Base-by-base conservation (phyloP, 2,329 filamentous ascomycete species). In the Diaporthe sp. region DNA sequence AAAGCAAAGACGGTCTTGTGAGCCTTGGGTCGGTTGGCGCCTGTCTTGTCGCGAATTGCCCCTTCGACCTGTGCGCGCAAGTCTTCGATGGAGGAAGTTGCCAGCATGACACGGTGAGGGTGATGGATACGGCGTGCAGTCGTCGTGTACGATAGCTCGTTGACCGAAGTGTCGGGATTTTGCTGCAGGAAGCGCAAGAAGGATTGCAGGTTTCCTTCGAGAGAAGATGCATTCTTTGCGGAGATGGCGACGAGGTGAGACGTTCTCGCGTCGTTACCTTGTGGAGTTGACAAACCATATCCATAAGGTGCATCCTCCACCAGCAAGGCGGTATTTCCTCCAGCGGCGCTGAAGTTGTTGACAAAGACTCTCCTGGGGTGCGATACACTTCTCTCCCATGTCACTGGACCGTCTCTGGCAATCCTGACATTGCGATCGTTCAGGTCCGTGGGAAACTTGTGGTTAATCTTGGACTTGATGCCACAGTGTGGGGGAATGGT, bases 321-420 rank as follows among this genome's bases (percentile, higher is more conserved):
- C 12, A 94, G 80, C 28, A 94, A 81, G 19, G 91, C 89, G 1
- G 92, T 93, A 82, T 95, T 95, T 42, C 92, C 92, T 77, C 92
- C 92, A 66, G 92, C 57, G 13, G 57, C 57, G 7, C 55, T 58
- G 55, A 58, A 58, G 33, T 58, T 58, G 33, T 58, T 58, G 91
- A 93, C 81, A 73, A 90, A 89, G 12, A 88, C 83, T 10, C 84
- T 82, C 33, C 87, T 83, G 3, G 85, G 86, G 78, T 85, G 85
- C n/a, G 84, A 85, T 61, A 88, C 22, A 15, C 22, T 28, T 33
- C 42, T 42, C 83, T 50, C 38, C 88, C 87, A 80, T 92, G 91
- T 0, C 91, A 91, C 3, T 93, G 83, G 61, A 92, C 93, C 5
- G 89, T 87, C 77, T 22, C 66, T n/a, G 19, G 68, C 68, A 10